Base-by-base conservation (phyloP, 169 alveolate genomes). In the Plasmodium vivax region DNA sequence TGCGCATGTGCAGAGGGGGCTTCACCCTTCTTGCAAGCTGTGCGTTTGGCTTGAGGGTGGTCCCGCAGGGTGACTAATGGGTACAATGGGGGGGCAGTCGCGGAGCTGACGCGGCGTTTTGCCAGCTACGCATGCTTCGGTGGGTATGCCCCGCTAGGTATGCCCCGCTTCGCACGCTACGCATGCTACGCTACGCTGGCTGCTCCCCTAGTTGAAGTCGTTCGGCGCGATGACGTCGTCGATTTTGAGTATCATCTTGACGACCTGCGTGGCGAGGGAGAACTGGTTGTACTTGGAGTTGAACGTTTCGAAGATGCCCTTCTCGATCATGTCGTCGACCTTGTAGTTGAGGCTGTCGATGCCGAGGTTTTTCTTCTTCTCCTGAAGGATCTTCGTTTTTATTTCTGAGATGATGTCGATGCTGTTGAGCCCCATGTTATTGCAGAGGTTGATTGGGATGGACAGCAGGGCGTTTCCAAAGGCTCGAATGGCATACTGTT, bases 211-310 rank as follows among this genome's bases (percentile, higher is more conserved):
- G 68, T 81, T 83, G 27, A 82, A 92, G 58, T 92, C 95, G n/a
- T 92, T 92, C 12, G 95, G 95, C 23, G 95, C 91, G 80, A 99
- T 99, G 68, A 99, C 99, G 95, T 99, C 99, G 95, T 99, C 99
- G 62, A 99, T 99, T 95, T 99, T 99, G 38, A 99, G 96, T 82
- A 99, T 99, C 99, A 99, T 99, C 95, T 99, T 99, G 72, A 99
- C 99, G 9, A 99, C 99, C 97, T 99, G 99, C 2, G 99, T 99
- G 23, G 99, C 99, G 62, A 99, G 97, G 83, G 99, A 98, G 47
- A 99, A 94, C 93, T 99, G 99, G 82, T 98, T 98, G 71, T 95
- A 97, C 97, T 99, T 99, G 14, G 99, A 98, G 51, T 97, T 96
- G 58, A 98, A 97, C 7, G 99, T 97, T 94, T 99, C 99, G 92